Percentiles rank a stretch among this genome's conserved stretches.
Conservation (phyloP, 352 stramenopile species). For the Phytophthora pini region DNA sequence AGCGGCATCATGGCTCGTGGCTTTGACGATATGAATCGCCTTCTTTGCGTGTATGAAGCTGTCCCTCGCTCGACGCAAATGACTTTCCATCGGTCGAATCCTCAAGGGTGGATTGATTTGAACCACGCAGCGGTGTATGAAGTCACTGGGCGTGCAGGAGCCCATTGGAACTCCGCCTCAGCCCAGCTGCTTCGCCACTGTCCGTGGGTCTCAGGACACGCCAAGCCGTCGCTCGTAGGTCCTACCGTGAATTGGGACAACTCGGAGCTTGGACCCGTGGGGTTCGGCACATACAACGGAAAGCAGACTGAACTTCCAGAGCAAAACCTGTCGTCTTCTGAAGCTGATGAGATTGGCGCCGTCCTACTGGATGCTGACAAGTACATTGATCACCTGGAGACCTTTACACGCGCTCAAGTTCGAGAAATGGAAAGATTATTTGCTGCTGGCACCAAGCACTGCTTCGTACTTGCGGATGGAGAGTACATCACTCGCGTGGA, state of each 20-base stretch:
- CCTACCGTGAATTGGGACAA: conserved; percentile 53
- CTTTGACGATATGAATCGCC: conserved; percentile 78
- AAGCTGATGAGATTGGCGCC: conserved; percentile 47
- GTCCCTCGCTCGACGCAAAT: conserved; percentile 26
- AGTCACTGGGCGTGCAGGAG: conserved; percentile 36
- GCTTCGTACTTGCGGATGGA: conserved; percentile 45
- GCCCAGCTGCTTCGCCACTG: conserved; percentile 57
- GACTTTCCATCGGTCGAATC: conserved; percentile 14
- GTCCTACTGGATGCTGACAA: conserved; percentile 44
- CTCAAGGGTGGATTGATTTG: conserved; percentile 44
- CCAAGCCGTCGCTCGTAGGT: conserved; percentile 38
- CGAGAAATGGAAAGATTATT: conserved; percentile 30
- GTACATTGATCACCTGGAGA: conserved; percentile 59
- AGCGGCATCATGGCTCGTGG: conserved; percentile 73
- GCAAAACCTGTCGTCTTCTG: conserved; percentile 10
- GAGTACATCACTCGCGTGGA: conserved; percentile 67
- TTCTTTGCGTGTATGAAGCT: conserved; percentile 57
- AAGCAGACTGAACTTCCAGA: conserved; percentile 45
- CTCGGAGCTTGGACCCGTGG: conserved; percentile 55
- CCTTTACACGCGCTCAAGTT: conserved; percentile 49
- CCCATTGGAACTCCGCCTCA: conserved; percentile 67
- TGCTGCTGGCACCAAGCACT: conserved; percentile 43
- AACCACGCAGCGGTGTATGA: conserved; percentile 49
- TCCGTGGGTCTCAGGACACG: conserved; percentile 56
- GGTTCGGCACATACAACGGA: conserved; percentile 48